Conservation (phyloP, 2,329 filamentous ascomycete genomes). For the Microdochium nivale region DNA sequence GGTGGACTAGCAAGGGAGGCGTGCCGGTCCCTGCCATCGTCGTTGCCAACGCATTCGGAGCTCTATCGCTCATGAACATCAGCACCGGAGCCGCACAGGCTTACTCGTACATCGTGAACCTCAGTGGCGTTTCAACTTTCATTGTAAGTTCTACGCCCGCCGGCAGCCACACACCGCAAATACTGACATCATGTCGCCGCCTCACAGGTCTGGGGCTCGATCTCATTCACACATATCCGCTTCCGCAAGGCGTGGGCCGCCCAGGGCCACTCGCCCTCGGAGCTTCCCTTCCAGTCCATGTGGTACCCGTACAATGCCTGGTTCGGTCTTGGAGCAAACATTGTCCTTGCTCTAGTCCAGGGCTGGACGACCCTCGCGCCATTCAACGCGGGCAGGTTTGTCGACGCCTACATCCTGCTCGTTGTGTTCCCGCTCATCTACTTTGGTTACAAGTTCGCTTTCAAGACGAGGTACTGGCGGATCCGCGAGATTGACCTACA, state of each 20-base stretch:
- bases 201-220: slow-evolving; percentile 54
- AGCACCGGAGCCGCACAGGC: slow-evolving; percentile 57
- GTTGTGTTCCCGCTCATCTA: slow-evolving; percentile 52
- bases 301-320: slow-evolving; percentile 51
- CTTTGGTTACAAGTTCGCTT: slow-evolving; percentile 42
- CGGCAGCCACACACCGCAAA: not conserved
- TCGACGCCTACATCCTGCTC: slow-evolving; percentile 54
- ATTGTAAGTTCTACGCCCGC: slow-evolving; percentile 19
- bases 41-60: slow-evolving; percentile 62
- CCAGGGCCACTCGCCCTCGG: slow-evolving; percentile 45
- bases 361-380: slow-evolving; percentile 53
- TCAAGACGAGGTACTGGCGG: slow-evolving; percentile 41
- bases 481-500: slow-evolving; percentile 46
- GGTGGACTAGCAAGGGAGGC: slow-evolving; percentile 57
- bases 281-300: slow-evolving; percentile 46
- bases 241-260: slow-evolving; percentile 56
- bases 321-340: slow-evolving; percentile 47
- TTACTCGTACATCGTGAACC: slow-evolving; percentile 62
- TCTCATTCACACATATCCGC: slow-evolving; percentile 63
- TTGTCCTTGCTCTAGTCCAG: slow-evolving; percentile 52
- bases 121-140: slow-evolving; percentile 63
- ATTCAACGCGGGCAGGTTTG: slow-evolving; percentile 49
- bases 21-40: slow-evolving; percentile 53
- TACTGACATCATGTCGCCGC: not conserved
- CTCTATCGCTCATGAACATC: slow-evolving; percentile 68